Conservation (phyloP, 768 basidiomycete genomes). For the Gymnopilus dilepis region DNA sequence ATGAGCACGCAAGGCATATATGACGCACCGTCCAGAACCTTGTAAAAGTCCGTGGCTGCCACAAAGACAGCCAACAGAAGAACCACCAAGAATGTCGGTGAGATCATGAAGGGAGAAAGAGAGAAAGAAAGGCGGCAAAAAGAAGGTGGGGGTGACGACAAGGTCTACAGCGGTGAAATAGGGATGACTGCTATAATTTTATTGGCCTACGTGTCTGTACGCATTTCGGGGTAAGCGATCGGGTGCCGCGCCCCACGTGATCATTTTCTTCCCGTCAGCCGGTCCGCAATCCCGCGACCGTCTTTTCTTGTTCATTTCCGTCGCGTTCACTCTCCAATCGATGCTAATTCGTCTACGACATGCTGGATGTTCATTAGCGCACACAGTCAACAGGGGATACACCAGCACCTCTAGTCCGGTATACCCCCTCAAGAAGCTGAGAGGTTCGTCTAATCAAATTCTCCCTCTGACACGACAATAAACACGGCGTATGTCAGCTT, state of each 20-base stretch:
- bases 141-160: conserved; percentile 19
- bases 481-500: conserved; percentile 11
- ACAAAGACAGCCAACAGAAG: conserved; percentile 42
- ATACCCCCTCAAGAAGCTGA: conserved; percentile 20
- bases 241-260: conserved; percentile 8
- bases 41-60: conserved; percentile 79
- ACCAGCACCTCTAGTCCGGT: not conserved
- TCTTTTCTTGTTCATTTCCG: not conserved
- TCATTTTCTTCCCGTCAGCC: not conserved
- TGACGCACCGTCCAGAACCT: conserved; percentile 77
- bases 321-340: not conserved
- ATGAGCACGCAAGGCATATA: conserved; percentile 34
- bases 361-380: not conserved
- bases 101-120: conserved; percentile 38
- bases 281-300: conserved; percentile 5
- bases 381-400: not conserved
- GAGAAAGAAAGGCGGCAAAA: conserved; percentile 15
- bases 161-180: conserved; percentile 10
- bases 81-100: conserved; percentile 40
- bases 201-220: conserved; percentile 35
- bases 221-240: not conserved
- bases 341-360: not conserved
- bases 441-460: conserved; percentile 9
- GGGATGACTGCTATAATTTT: conserved; percentile 22
- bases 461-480: not conserved